A percentile compares a stretch with the other conserved stretches of the same genome.
phyloP scores from a whole-genome alignment of 2,329 filamentous ascomycete genomes.

The Fusarium sp. region DNA sequence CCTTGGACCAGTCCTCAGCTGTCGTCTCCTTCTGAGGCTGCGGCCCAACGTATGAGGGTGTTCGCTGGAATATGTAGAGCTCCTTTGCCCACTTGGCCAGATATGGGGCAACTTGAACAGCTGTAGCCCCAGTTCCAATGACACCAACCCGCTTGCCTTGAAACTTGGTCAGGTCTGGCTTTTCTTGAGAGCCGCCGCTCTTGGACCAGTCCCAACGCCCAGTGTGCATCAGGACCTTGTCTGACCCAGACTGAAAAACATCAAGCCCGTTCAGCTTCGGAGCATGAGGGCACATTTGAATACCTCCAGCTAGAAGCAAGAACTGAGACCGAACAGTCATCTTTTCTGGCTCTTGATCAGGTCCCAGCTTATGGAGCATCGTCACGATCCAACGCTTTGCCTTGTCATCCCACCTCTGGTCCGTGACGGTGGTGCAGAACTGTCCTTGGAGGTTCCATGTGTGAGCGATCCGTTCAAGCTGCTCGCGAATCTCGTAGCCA shows the following conservation, averaged over 20 bases:
- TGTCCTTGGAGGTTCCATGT: conserved; percentile 53
- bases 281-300: neutral
- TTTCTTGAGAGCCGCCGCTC: neutral
- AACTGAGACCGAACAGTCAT: neutral
- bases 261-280: neutral
- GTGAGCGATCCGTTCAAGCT: conserved; percentile 57
- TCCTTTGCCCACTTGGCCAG: neutral
- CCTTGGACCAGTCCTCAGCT: neutral
- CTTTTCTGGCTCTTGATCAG: neutral
- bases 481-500: conserved; percentile 56
- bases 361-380: neutral
- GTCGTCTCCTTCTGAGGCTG: neutral
- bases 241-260: neutral
- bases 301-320: neutral
- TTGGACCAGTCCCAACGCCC: neutral
- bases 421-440: conserved; percentile 4
- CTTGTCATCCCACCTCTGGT: neutral
- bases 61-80: neutral
- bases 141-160: conserved; percentile 35
- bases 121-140: neutral
- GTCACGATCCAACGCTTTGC: neutral
- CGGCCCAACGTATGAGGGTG: neutral
- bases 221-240: neutral
- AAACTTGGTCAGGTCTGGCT: conserved; percentile 13
- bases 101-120: neutral